Conservation (phyloP, 345 rosid species). For the Trapa incisa region DNA sequence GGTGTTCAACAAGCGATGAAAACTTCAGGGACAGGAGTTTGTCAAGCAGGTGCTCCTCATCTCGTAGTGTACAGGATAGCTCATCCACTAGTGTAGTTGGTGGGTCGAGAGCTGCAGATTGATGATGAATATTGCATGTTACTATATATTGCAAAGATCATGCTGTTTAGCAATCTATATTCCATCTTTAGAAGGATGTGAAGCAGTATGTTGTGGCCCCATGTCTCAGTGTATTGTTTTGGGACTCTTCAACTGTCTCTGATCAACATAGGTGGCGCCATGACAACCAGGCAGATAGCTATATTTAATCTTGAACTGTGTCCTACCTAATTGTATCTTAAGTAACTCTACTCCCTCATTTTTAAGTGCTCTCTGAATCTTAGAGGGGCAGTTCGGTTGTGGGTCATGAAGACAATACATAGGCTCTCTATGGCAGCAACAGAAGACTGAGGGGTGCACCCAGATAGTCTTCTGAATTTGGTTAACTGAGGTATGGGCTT, state of each 20-base stretch:
- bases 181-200: background rate
- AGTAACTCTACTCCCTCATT: background rate
- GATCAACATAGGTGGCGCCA: background rate
- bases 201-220: background rate
- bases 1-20: constrained; percentile 29
- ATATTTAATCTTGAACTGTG: background rate
- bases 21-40: constrained; percentile 34
- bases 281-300: background rate
- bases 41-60: constrained; percentile 64
- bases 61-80: constrained; percentile 56
- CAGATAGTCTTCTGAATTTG: background rate
- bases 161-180: background rate
- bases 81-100: constrained; percentile 60
- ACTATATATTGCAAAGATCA: constrained; percentile 6
- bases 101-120: constrained; percentile 26
- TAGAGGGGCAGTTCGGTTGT: background rate
- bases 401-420: background rate
- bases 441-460: background rate
- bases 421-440: background rate
- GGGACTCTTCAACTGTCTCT: background rate
- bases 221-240: background rate
- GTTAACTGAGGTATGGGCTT: background rate
- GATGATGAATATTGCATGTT: background rate
- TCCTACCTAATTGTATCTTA: background rate
- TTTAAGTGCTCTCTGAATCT: background rate